These are phyloP conservation scores for Candida broadrunensis DNA, from an alignment of 805 yeast genomes.

Conservation along the genomic window DNA sequence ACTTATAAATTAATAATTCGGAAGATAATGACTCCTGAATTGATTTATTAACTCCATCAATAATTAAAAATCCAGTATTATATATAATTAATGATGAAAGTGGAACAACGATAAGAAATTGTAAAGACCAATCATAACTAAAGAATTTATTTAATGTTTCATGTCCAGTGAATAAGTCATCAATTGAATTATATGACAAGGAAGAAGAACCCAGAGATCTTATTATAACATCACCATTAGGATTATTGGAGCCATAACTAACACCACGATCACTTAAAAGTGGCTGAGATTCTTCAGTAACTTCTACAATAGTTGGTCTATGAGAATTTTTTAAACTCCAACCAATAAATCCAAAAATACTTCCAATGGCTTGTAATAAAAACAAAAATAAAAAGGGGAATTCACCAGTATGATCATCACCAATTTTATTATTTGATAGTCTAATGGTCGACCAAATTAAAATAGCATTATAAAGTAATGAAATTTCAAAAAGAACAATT, in stretches of 20 bases:
- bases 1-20: constrained; percentile 31
- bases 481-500: constrained; percentile 45
- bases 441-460: constrained; percentile 48
- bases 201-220: constrained; percentile 8
- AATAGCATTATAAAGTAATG: constrained; percentile 54
- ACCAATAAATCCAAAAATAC: constrained; percentile 52
- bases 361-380: constrained; percentile 43
- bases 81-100: constrained; percentile 53
- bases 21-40: constrained; percentile 60
- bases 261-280: constrained; percentile 18
- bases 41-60: constrained; percentile 69
- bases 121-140: constrained; percentile 80
- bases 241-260: constrained; percentile 16
- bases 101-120: constrained; percentile 69
- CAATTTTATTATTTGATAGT: constrained; percentile 37
- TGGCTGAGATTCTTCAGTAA: constrained; percentile 27
- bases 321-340: constrained; percentile 21
- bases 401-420: constrained; percentile 52
- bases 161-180: constrained; percentile 2
- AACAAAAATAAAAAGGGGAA: constrained; percentile 47
- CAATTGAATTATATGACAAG: constrained; percentile 7
- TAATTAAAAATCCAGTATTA: constrained; percentile 50
- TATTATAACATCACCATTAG: constrained; percentile 4
- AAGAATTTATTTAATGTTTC: constrained; percentile 31
- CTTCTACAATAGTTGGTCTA: constrained; percentile 3